Evolutionary conservation across 345 rosid species (phyloP).

Genomic region (Iberis pinnata): DNA sequence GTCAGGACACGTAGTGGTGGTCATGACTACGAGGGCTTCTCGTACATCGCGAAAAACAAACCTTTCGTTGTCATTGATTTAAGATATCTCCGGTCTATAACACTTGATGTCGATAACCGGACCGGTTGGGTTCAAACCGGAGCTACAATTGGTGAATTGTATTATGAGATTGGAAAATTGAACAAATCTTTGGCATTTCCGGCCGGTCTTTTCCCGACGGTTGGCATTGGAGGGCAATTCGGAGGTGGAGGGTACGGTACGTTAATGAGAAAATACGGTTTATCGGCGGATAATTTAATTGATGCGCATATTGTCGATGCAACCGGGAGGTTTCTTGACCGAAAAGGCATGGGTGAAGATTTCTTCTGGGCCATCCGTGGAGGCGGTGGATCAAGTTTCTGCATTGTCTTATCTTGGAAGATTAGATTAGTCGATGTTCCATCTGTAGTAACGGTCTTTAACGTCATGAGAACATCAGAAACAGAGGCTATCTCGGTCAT

Average conservation of each 20-base stretch:
- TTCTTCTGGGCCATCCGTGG: conserved; percentile 59
- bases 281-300: conserved; percentile 42
- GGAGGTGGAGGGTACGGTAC: conserved; percentile 49
- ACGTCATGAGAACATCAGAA: conserved; percentile 29
- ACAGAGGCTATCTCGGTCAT: conserved; percentile 32
- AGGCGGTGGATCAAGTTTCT: conserved; percentile 50
- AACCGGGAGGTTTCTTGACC: conserved; percentile 39
- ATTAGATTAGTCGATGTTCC: conserved; percentile 43
- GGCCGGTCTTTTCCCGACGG: conserved; percentile 38
- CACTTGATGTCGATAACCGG: conserved; percentile 29
- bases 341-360: conserved; percentile 42
- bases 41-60: conserved; percentile 32
- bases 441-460: conserved; percentile 37
- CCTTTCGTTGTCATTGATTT: conserved; percentile 46
- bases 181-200: conserved; percentile 43
- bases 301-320: conserved; percentile 38
- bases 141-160: conserved; percentile 47
- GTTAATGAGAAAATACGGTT: conserved; percentile 48
- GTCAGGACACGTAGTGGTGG: conserved; percentile 47
- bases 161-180: conserved; percentile 39
- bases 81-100: conserved; percentile 35
- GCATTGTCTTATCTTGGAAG: conserved; percentile 42
- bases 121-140: conserved; percentile 60
- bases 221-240: conserved; percentile 42
- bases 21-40: conserved; percentile 53